A percentile compares a stretch with the other conserved stretches of the same genome.
Conservation (phyloP, 2,329 filamentous ascomycete species). For the Cladosporium austrohemisphaericum region DNA sequence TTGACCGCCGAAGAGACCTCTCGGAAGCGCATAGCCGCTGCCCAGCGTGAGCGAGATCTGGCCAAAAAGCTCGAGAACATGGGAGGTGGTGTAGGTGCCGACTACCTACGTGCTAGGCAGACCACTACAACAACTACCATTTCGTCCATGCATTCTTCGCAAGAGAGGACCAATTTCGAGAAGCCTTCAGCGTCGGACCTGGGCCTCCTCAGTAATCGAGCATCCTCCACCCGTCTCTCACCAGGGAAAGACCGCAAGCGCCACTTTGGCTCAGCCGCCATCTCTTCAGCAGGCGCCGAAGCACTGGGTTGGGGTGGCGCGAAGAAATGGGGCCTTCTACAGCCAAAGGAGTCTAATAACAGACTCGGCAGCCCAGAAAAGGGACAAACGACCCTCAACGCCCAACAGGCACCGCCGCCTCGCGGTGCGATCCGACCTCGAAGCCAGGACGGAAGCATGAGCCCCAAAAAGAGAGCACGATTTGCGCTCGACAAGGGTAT, state of each 20-base stretch:
- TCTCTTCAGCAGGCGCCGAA: slow-evolving; percentile 29
- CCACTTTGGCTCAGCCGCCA: slow-evolving; percentile 35
- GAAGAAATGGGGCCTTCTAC: slow-evolving; percentile 39
- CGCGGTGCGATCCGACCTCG: slow-evolving; percentile 15
- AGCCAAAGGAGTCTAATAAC: slow-evolving; percentile 27
- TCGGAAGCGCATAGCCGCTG: slow-evolving; percentile 60
- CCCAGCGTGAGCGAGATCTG: slow-evolving; percentile 70
- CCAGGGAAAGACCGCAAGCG: slow-evolving; percentile 41
- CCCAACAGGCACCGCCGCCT: slow-evolving; percentile 9
- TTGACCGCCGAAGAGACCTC: slow-evolving; percentile 55
- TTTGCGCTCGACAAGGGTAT: slow-evolving; percentile 49
- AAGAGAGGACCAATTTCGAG: slow-evolving; percentile 22
- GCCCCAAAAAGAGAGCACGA: slow-evolving; percentile 45
- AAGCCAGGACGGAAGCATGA: slow-evolving; percentile 33
- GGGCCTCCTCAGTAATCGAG: slow-evolving; percentile 43
- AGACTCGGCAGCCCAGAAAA: slow-evolving; percentile 28
- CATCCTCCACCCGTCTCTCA: slow-evolving; percentile 39
- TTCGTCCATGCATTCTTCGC: slow-evolving; percentile 16
- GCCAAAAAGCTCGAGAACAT: slow-evolving; percentile 63
- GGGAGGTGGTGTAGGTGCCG: slow-evolving; percentile 63
- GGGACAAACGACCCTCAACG: slow-evolving; percentile 29
- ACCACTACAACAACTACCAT: slow-evolving; percentile 17
- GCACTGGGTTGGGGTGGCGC: slow-evolving; percentile 50
- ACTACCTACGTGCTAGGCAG: slow-evolving; percentile 58
- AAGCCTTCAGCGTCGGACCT: slow-evolving; percentile 34